Conservation (phyloP, 1,139 yeast genomes). For the Sugiyamaella neomexicana region DNA sequence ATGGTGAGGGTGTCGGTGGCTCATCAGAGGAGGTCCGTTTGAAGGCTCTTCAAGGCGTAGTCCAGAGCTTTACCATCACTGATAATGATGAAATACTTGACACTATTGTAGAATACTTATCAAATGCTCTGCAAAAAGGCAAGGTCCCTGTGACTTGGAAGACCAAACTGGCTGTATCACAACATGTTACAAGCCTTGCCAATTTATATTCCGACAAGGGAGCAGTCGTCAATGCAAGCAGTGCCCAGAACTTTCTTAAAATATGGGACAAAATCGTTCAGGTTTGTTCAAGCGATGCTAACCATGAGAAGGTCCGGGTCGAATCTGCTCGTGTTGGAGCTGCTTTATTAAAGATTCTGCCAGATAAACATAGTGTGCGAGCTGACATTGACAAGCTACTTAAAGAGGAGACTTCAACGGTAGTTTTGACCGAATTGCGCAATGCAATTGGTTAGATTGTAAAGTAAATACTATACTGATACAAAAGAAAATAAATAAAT, state of each 20-base stretch:
- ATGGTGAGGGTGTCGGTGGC: slow-evolving; percentile 9
- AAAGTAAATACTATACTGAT: neutral
- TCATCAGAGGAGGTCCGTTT: slow-evolving; percentile 43
- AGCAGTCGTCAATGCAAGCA: neutral
- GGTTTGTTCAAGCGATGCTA: slow-evolving; percentile 47
- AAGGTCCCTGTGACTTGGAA: slow-evolving; percentile 38
- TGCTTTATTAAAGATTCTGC: slow-evolving; percentile 28
- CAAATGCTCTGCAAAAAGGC: slow-evolving; percentile 7
- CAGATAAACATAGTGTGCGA: slow-evolving; percentile 13
- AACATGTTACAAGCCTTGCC: slow-evolving; percentile 6
- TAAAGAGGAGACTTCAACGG: slow-evolving; percentile 28
- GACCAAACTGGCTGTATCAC: slow-evolving; percentile 29
- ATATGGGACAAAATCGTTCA: slow-evolving; percentile 38
- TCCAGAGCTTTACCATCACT: slow-evolving; percentile 29
- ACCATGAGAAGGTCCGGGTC: slow-evolving; percentile 64
- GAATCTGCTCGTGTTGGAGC: slow-evolving; percentile 48
- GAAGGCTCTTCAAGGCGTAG: slow-evolving; percentile 35
- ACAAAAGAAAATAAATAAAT: slow-evolving; percentile 2
- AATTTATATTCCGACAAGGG: neutral
- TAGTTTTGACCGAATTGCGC: slow-evolving; percentile 29
- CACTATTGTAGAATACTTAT: slow-evolving; percentile 9
- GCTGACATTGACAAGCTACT: slow-evolving; percentile 20
- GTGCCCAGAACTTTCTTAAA: slow-evolving; percentile 22
- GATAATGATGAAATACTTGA: slow-evolving; percentile 12
- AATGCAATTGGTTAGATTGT: slow-evolving; percentile 12